Evolutionary conservation across 108 stramenopile genomes (phyloP), one percentile per base, ranked within the genome.

Genomic region (Licmophora abbreviata): DNA sequence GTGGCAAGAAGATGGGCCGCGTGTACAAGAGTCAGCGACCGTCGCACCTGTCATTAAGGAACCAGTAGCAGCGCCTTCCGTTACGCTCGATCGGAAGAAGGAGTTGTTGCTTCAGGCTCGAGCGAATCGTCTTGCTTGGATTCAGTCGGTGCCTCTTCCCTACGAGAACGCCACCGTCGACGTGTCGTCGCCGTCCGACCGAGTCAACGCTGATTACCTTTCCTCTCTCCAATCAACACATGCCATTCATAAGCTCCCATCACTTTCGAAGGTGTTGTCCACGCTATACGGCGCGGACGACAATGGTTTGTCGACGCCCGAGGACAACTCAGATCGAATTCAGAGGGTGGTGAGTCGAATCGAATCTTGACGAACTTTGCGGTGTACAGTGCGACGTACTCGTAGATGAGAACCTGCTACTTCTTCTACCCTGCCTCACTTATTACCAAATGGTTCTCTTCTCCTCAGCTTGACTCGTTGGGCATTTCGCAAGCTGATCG

Each of bases 61-160:
- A n/a, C n/a, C 7, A n/a, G 17, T n/a, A n/a, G n/a, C n/a, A n/a
- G n/a, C n/a, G n/a, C n/a, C n/a, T n/a, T n/a, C 80, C 12, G 77
- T 69, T 8, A 71, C 66, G 26, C 51, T 64, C 21, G 67, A 73
- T 15, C 78, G 88, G 8, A 83, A 83, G 50, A 57, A 64, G n/a
- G 63, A 76, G 48, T 54, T 90, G 18, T 56, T 90, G 31, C 7
- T 73, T 10, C 64, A 83, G 38, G 83, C 88, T 4, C 68, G 88
- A 21, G 48, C 48, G 4, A 60, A 74, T 42, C 76, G 88, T 8
- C 45, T 81, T 11, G 54, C 66, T 18, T 90, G 88, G 88, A 67
- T 85, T 21, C 64, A 58, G 27, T 30, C 43, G 4, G 61, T 56
- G 2, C 61, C 77, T 10, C 46, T 73, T 15, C 77, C 71, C 0